Conservation (phyloP, 192 early-diverging fungal genomes). For the Mortierella antarctica region DNA sequence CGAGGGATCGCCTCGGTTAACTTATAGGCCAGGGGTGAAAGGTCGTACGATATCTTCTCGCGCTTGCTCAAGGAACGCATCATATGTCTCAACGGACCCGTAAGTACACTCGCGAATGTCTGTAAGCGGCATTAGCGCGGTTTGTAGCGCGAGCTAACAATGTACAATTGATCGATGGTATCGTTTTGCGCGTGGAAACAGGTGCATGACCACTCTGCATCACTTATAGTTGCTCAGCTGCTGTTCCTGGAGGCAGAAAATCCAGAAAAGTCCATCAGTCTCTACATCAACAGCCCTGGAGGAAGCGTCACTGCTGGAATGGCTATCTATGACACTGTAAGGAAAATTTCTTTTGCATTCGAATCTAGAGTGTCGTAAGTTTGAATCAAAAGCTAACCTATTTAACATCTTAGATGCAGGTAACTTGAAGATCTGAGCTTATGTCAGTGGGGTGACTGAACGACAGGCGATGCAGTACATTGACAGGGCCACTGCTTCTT, state of each 20-base stretch:
- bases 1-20: neutral
- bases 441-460: no score
- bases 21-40: constrained; percentile 81
- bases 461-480: no score
- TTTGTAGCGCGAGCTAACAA: neutral
- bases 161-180: neutral
- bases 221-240: constrained; percentile 94
- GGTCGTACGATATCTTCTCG: constrained; percentile 98
- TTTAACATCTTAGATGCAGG: constrained; percentile 48
- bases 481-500: neutral
- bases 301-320: constrained; percentile 95
- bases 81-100: constrained; percentile 92
- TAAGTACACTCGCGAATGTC: constrained; percentile 30
- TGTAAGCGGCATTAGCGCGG: neutral
- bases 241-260: constrained; percentile 96
- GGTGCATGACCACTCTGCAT: constrained; percentile 85
- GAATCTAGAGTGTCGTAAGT: neutral
- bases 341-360: neutral
- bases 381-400: neutral
- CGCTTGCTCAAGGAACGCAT: constrained; percentile 96
- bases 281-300: constrained; percentile 99
- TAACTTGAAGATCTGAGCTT: neutral
- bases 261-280: constrained; percentile 90
- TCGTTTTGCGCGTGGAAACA: neutral
- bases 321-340: constrained; percentile 92